Conservation (phyloP, 805 yeast genomes). For the Candida anglica region DNA sequence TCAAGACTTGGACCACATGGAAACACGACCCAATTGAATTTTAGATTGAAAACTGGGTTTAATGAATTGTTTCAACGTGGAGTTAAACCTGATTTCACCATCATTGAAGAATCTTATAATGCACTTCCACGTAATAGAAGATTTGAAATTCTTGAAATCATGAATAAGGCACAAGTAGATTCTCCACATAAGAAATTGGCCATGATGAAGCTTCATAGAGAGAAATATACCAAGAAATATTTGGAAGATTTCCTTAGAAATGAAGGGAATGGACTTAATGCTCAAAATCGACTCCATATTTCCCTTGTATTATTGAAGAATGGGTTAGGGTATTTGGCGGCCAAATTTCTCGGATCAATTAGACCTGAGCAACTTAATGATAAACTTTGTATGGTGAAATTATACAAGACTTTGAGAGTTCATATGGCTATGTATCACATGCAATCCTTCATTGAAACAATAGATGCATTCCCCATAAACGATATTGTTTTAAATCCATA, state of each 20-base stretch:
- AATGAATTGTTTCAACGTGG: conserved; percentile 29
- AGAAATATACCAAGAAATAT: conserved; percentile 1
- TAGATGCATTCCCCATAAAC: conserved; percentile 29
- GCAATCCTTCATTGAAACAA: conserved; percentile 11
- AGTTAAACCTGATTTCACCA: conserved; percentile 27
- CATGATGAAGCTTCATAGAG: background rate
- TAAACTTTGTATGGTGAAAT: conserved; percentile 19
- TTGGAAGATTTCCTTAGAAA: conserved; percentile 1
- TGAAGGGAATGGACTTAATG: conserved; percentile 3
- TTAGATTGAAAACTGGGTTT: conserved; percentile 29
- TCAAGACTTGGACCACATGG: conserved; percentile 7
- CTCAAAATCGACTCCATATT: conserved; percentile 3
- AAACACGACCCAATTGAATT: conserved; percentile 21
- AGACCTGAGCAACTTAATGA: conserved; percentile 20
- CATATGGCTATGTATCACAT: conserved; percentile 15
- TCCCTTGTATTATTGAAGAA: conserved; percentile 21
- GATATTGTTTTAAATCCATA: conserved; percentile 28
- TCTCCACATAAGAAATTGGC: conserved; percentile 3
- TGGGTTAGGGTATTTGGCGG: conserved; percentile 19
- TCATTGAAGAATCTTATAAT: conserved; percentile 29
- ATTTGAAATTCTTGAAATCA: background rate
- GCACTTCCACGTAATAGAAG: conserved; percentile 9
- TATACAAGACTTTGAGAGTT: conserved; percentile 22
- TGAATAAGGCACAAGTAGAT: background rate
- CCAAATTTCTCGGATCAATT: conserved; percentile 18